Base-by-base conservation (phyloP, 202 grass and related monocot genomes). In the Panicum virgatum region DNA sequence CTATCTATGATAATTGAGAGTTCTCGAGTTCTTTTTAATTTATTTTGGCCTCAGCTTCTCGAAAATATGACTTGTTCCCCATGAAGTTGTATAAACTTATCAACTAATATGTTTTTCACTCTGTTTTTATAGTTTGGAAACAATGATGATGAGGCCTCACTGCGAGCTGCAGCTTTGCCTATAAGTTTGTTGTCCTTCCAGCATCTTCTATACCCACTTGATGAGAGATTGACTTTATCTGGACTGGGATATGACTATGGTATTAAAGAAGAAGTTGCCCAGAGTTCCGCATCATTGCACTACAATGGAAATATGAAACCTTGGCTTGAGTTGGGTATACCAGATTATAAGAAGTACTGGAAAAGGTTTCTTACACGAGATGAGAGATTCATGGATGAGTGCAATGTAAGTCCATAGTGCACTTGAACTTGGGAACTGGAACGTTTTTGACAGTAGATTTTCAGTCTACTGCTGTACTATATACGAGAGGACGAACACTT, bases 231-330 rank as follows among this genome's bases (percentile, higher is more conserved):
- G 82, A 88, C 82, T 69, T 45, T 91, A 78, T 91, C 90, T 80
- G 96, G 86, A 30, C 88, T 98, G 66, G 96, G 92, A 48, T 92
- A 93, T 89, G 83, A 98, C 73, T 98, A 86, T 45, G 82, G 78
- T 82, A 73, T 91, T 58, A 61, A 86, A 63, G 84, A 82, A 72
- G 82, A 90, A 79, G 42, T 20, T 64, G 47, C 71, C 29, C 84
- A 71, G 67, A 90, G 30, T 84, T 88, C 90, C 47, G 74, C 69
- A 60, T 84, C 85, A n/a, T 84, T 98, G 80, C 96, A 98, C 78
- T 98, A 93, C 58, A 95, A 98, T 61, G 96, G 96, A 80, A 93
- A 91, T 46, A 91, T 92, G 94, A 97, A 97, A 84, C 94, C 94
- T 83, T 97, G 94, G 92, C 90, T 97, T 87, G 90, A 97, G 73